These are phyloP conservation scores for Neonectria sp. DNA, from an alignment of 2,329 filamentous ascomycete genomes.

Conservation along the genomic window DNA sequence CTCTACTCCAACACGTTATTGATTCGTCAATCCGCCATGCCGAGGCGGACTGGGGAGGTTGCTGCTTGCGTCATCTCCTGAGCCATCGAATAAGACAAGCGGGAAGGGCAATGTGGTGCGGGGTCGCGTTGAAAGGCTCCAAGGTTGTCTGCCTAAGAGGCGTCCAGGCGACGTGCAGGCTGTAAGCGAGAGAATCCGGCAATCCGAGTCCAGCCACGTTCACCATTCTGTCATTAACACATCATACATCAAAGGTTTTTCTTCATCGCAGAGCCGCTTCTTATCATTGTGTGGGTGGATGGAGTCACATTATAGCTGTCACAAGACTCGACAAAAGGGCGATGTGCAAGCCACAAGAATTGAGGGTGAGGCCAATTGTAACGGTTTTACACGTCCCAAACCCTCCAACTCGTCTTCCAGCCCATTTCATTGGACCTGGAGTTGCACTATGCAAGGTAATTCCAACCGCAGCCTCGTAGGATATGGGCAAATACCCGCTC, in stretches of 20 bases:
- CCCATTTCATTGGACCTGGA: not conserved
- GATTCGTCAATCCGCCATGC: too few relatives aligned
- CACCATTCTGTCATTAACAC: not conserved
- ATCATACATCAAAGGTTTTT: not conserved
- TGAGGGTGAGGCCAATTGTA: too few relatives aligned
- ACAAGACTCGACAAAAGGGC: not conserved
- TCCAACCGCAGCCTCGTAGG: constrained; percentile 16
- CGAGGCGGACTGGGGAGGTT: too few relatives aligned
- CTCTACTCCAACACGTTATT: too few relatives aligned
- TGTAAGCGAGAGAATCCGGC: not conserved
- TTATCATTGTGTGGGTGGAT: constrained; percentile 8
- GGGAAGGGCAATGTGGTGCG: not conserved
- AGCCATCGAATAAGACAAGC: not conserved
- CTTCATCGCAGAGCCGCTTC: constrained; percentile 5
- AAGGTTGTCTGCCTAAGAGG: constrained; percentile 10
- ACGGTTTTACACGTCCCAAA: not conserved
- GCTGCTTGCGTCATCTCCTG: too few relatives aligned
- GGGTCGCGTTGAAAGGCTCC: constrained; percentile 6
- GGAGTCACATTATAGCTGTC: constrained; percentile 5
- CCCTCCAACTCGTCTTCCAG: not conserved
- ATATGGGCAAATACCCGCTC: constrained; percentile 10
- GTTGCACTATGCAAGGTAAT: not conserved
- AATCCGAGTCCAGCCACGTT: not conserved
- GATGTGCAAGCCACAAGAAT: not conserved
- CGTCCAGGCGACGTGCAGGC: constrained; percentile 8